These are phyloP conservation scores for Chaetoscypha palmicola DNA, from an alignment of 2,329 filamentous ascomycete genomes.

Conservation along the genomic window DNA sequence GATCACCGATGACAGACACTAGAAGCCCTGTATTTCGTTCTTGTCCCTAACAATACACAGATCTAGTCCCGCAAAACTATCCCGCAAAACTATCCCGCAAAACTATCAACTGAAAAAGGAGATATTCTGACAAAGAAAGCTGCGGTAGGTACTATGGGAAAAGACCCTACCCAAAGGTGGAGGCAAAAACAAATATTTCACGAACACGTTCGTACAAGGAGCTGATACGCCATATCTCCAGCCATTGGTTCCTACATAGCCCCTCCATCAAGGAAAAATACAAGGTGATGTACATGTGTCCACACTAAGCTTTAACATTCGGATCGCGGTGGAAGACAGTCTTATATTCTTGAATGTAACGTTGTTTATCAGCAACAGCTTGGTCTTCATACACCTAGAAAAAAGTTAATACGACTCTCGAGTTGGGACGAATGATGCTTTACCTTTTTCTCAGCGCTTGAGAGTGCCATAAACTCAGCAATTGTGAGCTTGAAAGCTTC, in stretches of 20 bases:
- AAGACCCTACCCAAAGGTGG: background rate
- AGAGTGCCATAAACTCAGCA: conserved; percentile 42
- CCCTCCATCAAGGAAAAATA: background rate
- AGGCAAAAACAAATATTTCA: background rate
- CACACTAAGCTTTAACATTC: background rate
- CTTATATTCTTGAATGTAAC: conserved; percentile 29
- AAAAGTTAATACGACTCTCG: background rate
- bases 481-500: conserved; percentile 37
- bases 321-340: conserved; percentile 24
- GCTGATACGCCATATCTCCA: background rate
- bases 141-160: no score
- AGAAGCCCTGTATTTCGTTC: no score
- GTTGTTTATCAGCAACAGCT: conserved; percentile 19
- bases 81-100: background rate
- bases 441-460: conserved; percentile 39
- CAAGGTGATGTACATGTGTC: conserved; percentile 1
- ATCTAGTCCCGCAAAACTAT: background rate
- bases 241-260: background rate
- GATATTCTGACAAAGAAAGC: conserved; percentile 1
- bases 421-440: background rate
- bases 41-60: background rate
- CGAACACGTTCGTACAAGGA: background rate
- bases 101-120: conserved; percentile 8
- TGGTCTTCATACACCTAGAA: conserved; percentile 28
- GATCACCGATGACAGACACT: no score